Evolutionary conservation across 768 basidiomycete genomes (phyloP).

Genomic region (Symmetrospora coprosmae): DNA sequence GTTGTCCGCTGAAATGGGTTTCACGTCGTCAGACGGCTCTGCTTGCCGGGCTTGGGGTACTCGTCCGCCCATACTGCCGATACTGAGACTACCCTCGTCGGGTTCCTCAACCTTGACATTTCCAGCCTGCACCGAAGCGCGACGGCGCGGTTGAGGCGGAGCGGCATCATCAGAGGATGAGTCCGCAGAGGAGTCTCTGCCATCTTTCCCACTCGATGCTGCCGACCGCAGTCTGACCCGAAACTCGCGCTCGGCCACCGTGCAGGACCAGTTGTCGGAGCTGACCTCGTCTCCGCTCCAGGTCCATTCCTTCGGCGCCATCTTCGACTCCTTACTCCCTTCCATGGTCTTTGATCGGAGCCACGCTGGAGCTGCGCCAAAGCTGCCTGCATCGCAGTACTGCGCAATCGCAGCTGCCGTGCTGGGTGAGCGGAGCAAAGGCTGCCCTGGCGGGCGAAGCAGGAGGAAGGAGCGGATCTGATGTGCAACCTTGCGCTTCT

Average conservation of each 20-base stretch:
- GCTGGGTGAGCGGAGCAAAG: background rate
- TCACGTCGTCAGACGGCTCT: too few species aligned
- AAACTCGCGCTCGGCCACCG: background rate
- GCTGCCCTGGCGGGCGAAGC: slow-evolving; percentile 1
- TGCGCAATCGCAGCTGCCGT: too few species aligned
- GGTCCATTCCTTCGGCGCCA: slow-evolving; percentile 10
- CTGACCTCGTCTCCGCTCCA: background rate
- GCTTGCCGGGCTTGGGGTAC: background rate
- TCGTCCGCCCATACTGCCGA: background rate
- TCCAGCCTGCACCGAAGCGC: background rate
- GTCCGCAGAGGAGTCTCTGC: background rate
- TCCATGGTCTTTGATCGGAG: background rate
- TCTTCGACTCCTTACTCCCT: slow-evolving; percentile 6
- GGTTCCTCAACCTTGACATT: background rate
- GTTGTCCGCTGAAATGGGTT: too few species aligned
- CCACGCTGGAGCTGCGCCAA: slow-evolving; percentile 6
- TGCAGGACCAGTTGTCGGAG: background rate
- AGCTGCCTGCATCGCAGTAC: background rate
- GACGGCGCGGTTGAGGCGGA: background rate
- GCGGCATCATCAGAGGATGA: background rate
- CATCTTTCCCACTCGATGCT: background rate
- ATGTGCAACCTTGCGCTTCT: slow-evolving; percentile 13
- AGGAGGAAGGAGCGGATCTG: slow-evolving; percentile 5
- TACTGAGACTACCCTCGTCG: background rate
- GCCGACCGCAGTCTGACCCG: background rate